Evolutionary conservation across 306 rosid species (phyloP).

Genomic region (Ammopiptanthus mongolicus): DNA sequence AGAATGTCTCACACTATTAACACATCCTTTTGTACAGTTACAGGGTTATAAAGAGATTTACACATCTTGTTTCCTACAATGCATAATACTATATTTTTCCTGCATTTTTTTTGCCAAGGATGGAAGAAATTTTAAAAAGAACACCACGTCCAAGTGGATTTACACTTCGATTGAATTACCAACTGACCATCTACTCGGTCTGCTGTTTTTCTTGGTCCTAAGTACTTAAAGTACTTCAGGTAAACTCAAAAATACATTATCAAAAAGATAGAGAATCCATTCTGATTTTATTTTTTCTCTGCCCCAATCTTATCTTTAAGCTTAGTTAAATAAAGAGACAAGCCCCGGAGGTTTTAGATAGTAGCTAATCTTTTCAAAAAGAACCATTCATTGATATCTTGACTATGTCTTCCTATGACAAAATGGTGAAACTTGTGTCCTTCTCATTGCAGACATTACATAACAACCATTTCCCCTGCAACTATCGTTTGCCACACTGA

Average conservation of each 20-base stretch:
- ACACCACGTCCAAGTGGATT: background rate
- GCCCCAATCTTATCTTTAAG: too few relatives aligned
- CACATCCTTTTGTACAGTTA: constrained; percentile 35
- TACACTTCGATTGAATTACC: background rate
- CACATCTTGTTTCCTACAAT: constrained; percentile 17
- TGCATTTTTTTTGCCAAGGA: background rate
- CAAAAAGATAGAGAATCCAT: background rate
- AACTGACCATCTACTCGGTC: background rate
- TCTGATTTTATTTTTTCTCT: background rate
- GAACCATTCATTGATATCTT: background rate
- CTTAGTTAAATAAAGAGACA: too few relatives aligned
- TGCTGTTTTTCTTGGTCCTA: background rate
- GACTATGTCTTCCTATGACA: background rate
- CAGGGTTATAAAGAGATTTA: constrained; percentile 18
- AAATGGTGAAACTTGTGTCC: background rate
- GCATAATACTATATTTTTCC: background rate
- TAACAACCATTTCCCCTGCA: background rate
- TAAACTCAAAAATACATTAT: background rate
- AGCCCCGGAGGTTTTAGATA: too few relatives aligned
- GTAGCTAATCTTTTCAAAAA: background rate
- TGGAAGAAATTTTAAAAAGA: background rate
- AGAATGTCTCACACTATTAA: constrained; percentile 1
- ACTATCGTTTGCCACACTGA: background rate
- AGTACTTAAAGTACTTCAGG: background rate
- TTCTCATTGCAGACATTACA: background rate